Percentiles rank a stretch among this genome's conserved stretches.
phyloP scores from a whole-genome alignment of 495 filamentous ascomycete species.

The Penicillium canariense region DNA sequence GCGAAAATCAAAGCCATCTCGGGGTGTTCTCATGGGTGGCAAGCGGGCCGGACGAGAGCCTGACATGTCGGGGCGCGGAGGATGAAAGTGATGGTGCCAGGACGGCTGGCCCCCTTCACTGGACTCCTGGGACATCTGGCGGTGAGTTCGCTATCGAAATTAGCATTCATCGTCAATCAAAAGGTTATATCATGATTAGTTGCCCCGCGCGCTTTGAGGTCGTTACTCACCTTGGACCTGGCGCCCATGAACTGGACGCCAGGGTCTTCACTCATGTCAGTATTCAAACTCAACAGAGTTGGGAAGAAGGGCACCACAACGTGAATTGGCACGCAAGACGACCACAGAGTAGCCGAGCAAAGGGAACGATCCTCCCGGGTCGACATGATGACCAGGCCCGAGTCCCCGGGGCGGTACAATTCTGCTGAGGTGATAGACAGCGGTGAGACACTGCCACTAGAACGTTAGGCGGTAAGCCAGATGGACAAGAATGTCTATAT shows the following conservation, averaged over 20 bases:
- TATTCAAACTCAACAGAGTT: neutral
- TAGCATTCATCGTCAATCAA: slow-evolving; percentile 7
- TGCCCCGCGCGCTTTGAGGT: slow-evolving; percentile 25
- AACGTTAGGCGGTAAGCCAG: neutral
- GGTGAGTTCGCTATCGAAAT: slow-evolving; percentile 35
- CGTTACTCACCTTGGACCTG: slow-evolving; percentile 40
- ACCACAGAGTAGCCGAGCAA: slow-evolving; percentile 2
- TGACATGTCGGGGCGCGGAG: slow-evolving; percentile 16
- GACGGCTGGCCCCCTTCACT: slow-evolving; percentile 18
- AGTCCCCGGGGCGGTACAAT: slow-evolving; percentile 18
- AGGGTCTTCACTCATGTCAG: slow-evolving; percentile 39
- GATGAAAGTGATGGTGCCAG: slow-evolving; percentile 26
- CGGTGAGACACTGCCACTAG: neutral
- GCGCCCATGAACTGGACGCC: slow-evolving; percentile 40
- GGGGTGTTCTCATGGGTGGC: slow-evolving; percentile 37
- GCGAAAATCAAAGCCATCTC: slow-evolving; percentile 52
- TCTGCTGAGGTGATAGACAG: slow-evolving; percentile 3
- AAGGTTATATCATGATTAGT: slow-evolving; percentile 11
- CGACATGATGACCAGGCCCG: slow-evolving; percentile 15
- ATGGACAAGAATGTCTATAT: neutral
- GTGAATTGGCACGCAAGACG: neutral
- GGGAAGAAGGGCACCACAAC: neutral
- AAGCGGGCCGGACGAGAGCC: slow-evolving; percentile 13
- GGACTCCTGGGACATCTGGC: slow-evolving; percentile 37
- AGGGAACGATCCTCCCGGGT: neutral